Evolutionary conservation across 176 grass and related monocot species (phyloP), one percentile per base, ranked within the genome.

Genomic region (Cenchrus purpureus): DNA sequence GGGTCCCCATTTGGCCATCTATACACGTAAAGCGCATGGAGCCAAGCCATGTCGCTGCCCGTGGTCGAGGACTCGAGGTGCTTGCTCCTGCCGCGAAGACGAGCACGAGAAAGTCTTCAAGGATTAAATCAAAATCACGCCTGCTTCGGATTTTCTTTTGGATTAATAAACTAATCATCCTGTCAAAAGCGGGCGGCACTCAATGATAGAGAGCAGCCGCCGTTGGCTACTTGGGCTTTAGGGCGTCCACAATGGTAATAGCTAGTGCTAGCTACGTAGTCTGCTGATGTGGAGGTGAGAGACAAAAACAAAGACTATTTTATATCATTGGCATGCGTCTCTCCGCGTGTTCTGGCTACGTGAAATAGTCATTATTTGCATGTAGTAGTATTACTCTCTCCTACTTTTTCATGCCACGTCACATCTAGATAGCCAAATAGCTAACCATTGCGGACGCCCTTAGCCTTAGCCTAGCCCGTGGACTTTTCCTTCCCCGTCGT

Each of bases 401-500:
- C n/a, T n/a, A n/a, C n/a, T n/a, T n/a, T n/a, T n/a, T n/a, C n/a
- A n/a, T n/a, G n/a, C n/a, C n/a, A n/a, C n/a, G n/a, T n/a, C n/a
- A n/a, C n/a, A n/a, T n/a, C n/a, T n/a, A n/a, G n/a, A n/a, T n/a
- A n/a, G n/a, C n/a, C n/a, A n/a, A n/a, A n/a, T n/a, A n/a, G n/a
- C n/a, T n/a, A n/a, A n/a, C n/a, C n/a, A n/a, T n/a, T n/a, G n/a
- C n/a, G n/a, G n/a, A n/a, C n/a, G n/a, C n/a, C n/a, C n/a, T n/a
- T n/a, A 45, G 13, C 52, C 10, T 16, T 31, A 32, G 50, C 72
- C 9, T 10, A 65, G 61, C 45, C 49, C 61, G 44, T 79, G 59
- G 77, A 79, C 77, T 79, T 79, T 66, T 52, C 45, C 10, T 51
- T 37, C 77, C 44, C 74, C 54, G 25, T 52, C 61, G 77, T 79